Percentiles rank a stretch among this genome's conserved stretches.
Conservation (phyloP, 2,329 filamentous ascomycete genomes). For the Sporothrix brunneoviolacea region DNA sequence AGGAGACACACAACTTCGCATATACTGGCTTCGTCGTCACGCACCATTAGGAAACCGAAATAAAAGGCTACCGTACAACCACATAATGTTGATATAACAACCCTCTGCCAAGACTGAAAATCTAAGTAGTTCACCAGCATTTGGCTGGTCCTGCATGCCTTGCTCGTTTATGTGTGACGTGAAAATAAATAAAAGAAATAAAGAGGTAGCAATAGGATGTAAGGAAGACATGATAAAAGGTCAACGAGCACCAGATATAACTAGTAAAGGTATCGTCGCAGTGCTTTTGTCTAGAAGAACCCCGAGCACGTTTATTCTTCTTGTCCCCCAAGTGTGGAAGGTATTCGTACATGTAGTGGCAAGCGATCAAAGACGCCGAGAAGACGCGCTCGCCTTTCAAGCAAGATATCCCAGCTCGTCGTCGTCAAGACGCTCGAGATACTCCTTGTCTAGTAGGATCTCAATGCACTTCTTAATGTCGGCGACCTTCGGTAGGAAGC, state of each 20-base stretch:
- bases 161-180: constrained; percentile 3
- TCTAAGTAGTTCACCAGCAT: constrained; percentile 2
- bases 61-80: no score
- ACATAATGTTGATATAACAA: not conserved
- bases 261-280: not conserved
- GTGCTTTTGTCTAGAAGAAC: constrained; percentile 7
- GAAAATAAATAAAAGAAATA: not conserved
- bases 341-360: constrained; percentile 3
- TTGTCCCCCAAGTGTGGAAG: no score
- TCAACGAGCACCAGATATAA: not conserved
- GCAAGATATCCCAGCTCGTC: constrained; percentile 94
- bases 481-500: constrained; percentile 84
- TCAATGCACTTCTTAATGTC: constrained; percentile 99
- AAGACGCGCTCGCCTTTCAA: constrained; percentile 36
- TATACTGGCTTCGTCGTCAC: no score
- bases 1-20: no score
- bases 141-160: not conserved
- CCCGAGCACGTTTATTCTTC: no score
- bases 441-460: constrained; percentile 97
- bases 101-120: not conserved
- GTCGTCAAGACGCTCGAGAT: constrained; percentile 88
- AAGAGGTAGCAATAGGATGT: no score
- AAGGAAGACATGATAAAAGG: not conserved
- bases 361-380: not conserved
- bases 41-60: no score